phyloP scores from a whole-genome alignment of 768 basidiomycete species.

The Pulveroboletus sp. region DNA sequence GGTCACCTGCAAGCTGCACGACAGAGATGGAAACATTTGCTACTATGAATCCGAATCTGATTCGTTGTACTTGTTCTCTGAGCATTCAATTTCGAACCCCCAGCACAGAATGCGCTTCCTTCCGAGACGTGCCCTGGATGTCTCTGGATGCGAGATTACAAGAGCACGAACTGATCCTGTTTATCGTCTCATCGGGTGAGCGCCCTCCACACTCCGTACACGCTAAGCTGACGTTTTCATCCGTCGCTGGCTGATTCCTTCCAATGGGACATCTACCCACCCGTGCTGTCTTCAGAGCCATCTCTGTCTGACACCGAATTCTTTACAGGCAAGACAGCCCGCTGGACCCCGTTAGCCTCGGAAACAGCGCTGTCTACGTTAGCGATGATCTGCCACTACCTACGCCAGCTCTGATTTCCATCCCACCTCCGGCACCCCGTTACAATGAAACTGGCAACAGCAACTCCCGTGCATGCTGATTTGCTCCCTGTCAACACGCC shows the following conservation, averaged over 20 bases:
- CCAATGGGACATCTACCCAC: slow-evolving; percentile 97
- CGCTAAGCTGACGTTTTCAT: not conserved
- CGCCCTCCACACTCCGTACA: no score
- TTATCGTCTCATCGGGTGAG: slow-evolving; percentile 90
- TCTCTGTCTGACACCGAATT: slow-evolving; percentile 80
- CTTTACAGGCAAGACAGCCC: slow-evolving; percentile 76
- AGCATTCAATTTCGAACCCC: slow-evolving; percentile 86
- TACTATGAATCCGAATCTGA: slow-evolving; percentile 95
- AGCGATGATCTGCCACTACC: slow-evolving; percentile 24
- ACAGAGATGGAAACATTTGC: slow-evolving; percentile 93
- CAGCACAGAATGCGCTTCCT: slow-evolving; percentile 98
- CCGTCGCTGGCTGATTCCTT: slow-evolving; percentile 89
- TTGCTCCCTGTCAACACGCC: slow-evolving; percentile 8
- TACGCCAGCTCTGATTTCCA: slow-evolving; percentile 29
- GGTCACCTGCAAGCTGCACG: slow-evolving; percentile 72
- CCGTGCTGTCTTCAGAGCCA: slow-evolving; percentile 78
- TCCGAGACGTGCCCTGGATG: slow-evolving; percentile 84
- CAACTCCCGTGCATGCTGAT: slow-evolving; percentile 9
- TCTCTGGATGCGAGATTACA: slow-evolving; percentile 91
- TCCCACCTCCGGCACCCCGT: slow-evolving; percentile 26
- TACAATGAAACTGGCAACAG: slow-evolving; percentile 31
- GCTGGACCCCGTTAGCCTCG: slow-evolving; percentile 78
- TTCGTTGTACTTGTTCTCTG: slow-evolving; percentile 67
- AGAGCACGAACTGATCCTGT: slow-evolving; percentile 92
- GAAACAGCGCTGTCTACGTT: slow-evolving; percentile 50